phyloP scores from a whole-genome alignment of 1,139 yeast species.

The Trichomonascaceae sp. region DNA sequence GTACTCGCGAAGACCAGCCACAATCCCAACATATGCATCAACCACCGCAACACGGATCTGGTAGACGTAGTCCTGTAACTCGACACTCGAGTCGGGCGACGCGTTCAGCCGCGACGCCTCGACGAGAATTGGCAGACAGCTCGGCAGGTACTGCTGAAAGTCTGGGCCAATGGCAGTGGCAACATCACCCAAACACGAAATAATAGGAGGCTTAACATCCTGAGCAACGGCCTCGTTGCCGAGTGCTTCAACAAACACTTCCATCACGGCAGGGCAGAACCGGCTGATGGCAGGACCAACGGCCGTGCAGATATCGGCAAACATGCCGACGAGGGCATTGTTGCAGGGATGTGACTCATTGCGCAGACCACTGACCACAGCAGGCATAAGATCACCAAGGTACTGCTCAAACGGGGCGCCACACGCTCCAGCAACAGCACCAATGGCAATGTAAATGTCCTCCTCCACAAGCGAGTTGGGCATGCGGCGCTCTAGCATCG shows the following conservation, averaged over 20 bases:
- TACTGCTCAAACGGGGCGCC: conserved; percentile 60
- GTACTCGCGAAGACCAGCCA: conserved; percentile 64
- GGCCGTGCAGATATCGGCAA: conserved; percentile 94
- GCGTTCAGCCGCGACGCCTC: conserved; percentile 41
- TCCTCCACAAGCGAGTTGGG: conserved; percentile 79
- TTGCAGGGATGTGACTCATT: conserved; percentile 76
- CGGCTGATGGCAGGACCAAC: conserved; percentile 60
- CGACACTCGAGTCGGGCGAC: conserved; percentile 46
- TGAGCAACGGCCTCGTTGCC: conserved; percentile 54
- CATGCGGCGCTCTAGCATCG: conserved; percentile 44
- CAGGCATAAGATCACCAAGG: conserved; percentile 74
- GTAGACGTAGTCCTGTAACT: conserved; percentile 63
- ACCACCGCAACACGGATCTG: conserved; percentile 72
- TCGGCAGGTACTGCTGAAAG: conserved; percentile 66
- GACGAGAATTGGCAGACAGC: conserved; percentile 59
- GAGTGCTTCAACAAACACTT: conserved; percentile 59
- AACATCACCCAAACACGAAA: conserved; percentile 94
- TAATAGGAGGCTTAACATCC: conserved; percentile 73
- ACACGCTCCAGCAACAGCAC: conserved; percentile 75
- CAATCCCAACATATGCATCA: conserved; percentile 91
- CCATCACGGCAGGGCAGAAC: conserved; percentile 73
- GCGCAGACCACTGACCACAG: conserved; percentile 58
- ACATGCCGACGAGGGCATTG: conserved; percentile 76
- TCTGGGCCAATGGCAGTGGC: conserved; percentile 70
- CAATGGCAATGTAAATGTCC: conserved; percentile 82